These are phyloP conservation scores for Magnaporthiopsis incrustans DNA, from an alignment of 2,329 filamentous ascomycete species.

Conservation along the genomic window DNA sequence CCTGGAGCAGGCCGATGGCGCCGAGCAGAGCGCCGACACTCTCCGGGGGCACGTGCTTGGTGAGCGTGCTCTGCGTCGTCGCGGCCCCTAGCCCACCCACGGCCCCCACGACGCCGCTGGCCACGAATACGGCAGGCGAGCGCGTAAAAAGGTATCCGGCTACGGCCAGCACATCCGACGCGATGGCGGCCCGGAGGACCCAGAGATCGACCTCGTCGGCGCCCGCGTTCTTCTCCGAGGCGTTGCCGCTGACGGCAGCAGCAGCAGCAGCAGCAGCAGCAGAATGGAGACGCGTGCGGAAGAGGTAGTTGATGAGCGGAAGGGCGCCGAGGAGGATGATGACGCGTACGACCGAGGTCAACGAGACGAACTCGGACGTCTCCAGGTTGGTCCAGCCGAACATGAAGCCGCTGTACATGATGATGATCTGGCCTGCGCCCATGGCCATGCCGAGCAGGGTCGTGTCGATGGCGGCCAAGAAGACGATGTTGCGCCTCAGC, in stretches of 20 bases:
- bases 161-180: slow-evolving; percentile 70
- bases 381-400: slow-evolving; percentile 81
- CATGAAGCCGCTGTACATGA: slow-evolving; percentile 73
- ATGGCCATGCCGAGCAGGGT: slow-evolving; percentile 75
- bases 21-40: slow-evolving; percentile 82
- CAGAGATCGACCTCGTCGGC: slow-evolving; percentile 71
- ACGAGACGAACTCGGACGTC: slow-evolving; percentile 70
- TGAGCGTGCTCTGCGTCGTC: slow-evolving; percentile 74
- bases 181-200: slow-evolving; percentile 65
- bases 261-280: slow-evolving; percentile 26
- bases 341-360: slow-evolving; percentile 72
- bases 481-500: slow-evolving; percentile 71
- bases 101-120: slow-evolving; percentile 64
- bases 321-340: slow-evolving; percentile 66
- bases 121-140: slow-evolving; percentile 55
- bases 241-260: slow-evolving; percentile 10
- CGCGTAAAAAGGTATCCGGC: slow-evolving; percentile 64
- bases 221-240: slow-evolving; percentile 49
- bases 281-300: slow-evolving; percentile 49
- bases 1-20: slow-evolving; percentile 78
- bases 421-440: slow-evolving; percentile 70
- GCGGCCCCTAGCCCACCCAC: slow-evolving; percentile 81
- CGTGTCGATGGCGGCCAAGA: slow-evolving; percentile 73
- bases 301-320: slow-evolving; percentile 67
- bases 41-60: slow-evolving; percentile 82